phyloP scores from a whole-genome alignment of 2,329 filamentous ascomycete species.

The Trichoderma afroharzianum region DNA sequence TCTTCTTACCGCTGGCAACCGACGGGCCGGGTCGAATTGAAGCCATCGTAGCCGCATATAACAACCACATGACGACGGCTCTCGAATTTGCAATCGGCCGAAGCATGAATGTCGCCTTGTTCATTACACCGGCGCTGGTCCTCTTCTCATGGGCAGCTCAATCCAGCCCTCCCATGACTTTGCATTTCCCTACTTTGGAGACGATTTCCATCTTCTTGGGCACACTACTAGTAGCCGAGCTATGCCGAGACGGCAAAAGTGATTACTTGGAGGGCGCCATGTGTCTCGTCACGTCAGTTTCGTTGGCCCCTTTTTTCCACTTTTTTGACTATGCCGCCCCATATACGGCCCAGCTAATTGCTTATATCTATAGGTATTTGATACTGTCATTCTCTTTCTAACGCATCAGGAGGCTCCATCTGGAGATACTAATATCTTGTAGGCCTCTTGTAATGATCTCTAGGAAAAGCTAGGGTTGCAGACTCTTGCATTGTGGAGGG shows the following conservation, averaged over 20 bases:
- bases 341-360: not conserved
- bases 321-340: not conserved
- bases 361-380: not conserved
- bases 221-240: slow-evolving; percentile 5
- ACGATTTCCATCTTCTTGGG: slow-evolving; percentile 13
- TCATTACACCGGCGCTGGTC: slow-evolving; percentile 6
- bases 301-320: not conserved
- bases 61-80: not conserved
- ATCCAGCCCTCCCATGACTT: not conserved
- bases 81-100: slow-evolving; percentile 13
- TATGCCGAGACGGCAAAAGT: slow-evolving; percentile 16
- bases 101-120: slow-evolving; percentile 14
- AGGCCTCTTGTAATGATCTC: not conserved
- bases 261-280: slow-evolving; percentile 10
- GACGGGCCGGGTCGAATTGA: slow-evolving; percentile 9
- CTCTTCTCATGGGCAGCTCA: slow-evolving; percentile 14
- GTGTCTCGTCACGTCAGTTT: slow-evolving; percentile 12
- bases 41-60: slow-evolving; percentile 8
- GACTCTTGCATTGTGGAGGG: not conserved
- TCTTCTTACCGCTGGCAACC: not conserved
- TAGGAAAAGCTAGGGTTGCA: not conserved
- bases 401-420: no score
- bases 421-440: not conserved
- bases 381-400: slow-evolving; percentile 16
- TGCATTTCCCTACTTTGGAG: slow-evolving; percentile 11